phyloP scores from a whole-genome alignment of 176 grass and related monocot genomes.

The Carex scoparia region DNA sequence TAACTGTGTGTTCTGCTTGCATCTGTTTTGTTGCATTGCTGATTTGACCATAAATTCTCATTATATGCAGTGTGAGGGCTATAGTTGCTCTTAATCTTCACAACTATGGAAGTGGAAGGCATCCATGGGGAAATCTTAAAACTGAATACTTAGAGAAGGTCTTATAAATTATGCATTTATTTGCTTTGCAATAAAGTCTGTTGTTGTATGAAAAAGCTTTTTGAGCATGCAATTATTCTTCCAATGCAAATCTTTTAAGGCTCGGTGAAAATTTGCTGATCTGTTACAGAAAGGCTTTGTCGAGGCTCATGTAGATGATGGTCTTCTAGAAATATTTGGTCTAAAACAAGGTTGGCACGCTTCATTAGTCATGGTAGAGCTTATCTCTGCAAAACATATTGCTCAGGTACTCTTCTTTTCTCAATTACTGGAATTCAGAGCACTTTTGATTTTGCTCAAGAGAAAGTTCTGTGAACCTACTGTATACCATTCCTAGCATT shows the following conservation, averaged over 20 bases:
- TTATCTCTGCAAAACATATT: slow-evolving; percentile 99
- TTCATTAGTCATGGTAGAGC: slow-evolving; percentile 98
- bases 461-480: background rate
- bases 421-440: background rate
- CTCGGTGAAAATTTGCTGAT: background rate
- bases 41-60: slow-evolving; percentile 8
- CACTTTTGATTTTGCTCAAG: background rate
- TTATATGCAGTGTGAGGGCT: slow-evolving; percentile 75
- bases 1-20: slow-evolving; percentile 15
- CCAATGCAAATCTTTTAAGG: background rate
- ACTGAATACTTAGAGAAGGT: slow-evolving; percentile 96
- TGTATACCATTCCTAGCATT: background rate
- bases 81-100: slow-evolving; percentile 97
- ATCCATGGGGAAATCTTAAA: slow-evolving; percentile 96
- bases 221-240: background rate
- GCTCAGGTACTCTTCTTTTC: slow-evolving; percentile 55
- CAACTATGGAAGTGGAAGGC: slow-evolving; percentile 92
- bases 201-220: background rate
- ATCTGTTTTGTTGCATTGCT: slow-evolving; percentile 8
- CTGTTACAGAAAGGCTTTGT: slow-evolving; percentile 83
- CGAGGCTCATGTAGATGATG: slow-evolving; percentile 81
- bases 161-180: slow-evolving; percentile 1
- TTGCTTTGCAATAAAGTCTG: background rate
- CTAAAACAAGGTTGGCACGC: slow-evolving; percentile 99
- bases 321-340: slow-evolving; percentile 98